Conservation (phyloP, 2,329 filamentous ascomycete genomes). For the Microcyclosporella mali region DNA sequence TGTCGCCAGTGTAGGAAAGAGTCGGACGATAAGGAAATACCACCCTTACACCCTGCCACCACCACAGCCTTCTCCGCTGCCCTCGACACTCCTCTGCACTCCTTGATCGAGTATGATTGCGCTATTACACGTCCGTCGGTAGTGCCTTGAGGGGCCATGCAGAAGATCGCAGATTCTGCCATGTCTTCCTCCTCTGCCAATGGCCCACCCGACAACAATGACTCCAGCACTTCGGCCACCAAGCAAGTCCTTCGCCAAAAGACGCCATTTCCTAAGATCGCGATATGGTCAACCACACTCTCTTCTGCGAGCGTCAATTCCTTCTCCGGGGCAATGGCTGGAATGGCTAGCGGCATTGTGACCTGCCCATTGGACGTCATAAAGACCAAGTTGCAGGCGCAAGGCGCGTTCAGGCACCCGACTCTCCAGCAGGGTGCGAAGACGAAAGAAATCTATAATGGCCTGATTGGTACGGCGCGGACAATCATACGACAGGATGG, state of each 20-base stretch:
- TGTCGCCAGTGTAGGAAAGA: too few species aligned
- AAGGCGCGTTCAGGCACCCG: conserved; percentile 67
- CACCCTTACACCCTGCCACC: too few species aligned
- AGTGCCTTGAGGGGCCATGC: conserved; percentile 27
- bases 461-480: conserved; percentile 76
- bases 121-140: conserved; percentile 19
- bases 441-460: conserved; percentile 64
- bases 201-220: conserved; percentile 18
- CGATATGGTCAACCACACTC: conserved; percentile 40
- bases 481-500: conserved; percentile 87
- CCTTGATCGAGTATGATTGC: conserved; percentile 25
- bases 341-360: conserved; percentile 86
- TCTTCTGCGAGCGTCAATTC: conserved; percentile 64
- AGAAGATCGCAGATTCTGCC: conserved; percentile 25
- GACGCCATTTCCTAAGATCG: conserved; percentile 31
- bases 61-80: not conserved
- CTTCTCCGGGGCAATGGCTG: conserved; percentile 78
- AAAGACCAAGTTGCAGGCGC: conserved; percentile 95
- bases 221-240: conserved; percentile 8
- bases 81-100: not conserved
- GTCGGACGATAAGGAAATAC: too few species aligned
- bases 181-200: conserved; percentile 27
- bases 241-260: conserved; percentile 15
- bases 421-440: conserved; percentile 26
- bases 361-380: conserved; percentile 98